Base-by-base conservation (phyloP, 176 grass and related monocot species). In the Carex cristatella region DNA sequence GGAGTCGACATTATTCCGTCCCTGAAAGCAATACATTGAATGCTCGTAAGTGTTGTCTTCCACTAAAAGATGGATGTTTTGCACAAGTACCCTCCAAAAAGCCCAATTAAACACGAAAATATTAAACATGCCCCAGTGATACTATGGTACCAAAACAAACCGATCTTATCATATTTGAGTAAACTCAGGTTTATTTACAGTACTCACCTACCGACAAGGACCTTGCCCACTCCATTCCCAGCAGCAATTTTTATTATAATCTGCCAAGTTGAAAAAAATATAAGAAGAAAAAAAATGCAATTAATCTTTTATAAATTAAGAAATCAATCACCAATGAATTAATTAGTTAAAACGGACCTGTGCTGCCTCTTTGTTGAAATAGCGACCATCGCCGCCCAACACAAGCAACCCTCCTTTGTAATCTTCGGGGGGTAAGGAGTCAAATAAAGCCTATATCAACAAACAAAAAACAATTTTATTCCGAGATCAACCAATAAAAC, bases 211-310 rank as follows among this genome's bases (percentile, higher is more conserved):
- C 94, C 94, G 15, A 97, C 75, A 32, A 97, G 81, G 53, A 97
- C 94, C 80, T 91, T 94, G 38, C 90, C 89, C 58, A 94, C 94
- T 84, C 94, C 92, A 87, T 97, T 97, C 59, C 94, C 94, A 40
- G 92, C 94, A 9, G 90, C 94, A 74, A 92, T 92, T 88, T 94
- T 97, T 71, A 94, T 91, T 18, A 97, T 97, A 59, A 92, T 91
- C 94, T 97, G 68, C 58, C 81, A 10, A 40, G 4, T 10, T n/a
- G 72, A 58, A 79, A 72, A 30, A 80, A 97, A 69, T 79, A 69
- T 79, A 16, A 69, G 38, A 80, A 54, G 71, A 19, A 53, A 23
- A 75, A 30, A 14, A 12, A 62, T 72, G 81, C 56, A 14, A 88
- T 60, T 10, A 16, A 46, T 49, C 9, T 70, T 64, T 48, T 40